phyloP scores from a whole-genome alignment of 192 early-diverging fungal species.

The Funneliformis geosporum region DNA sequence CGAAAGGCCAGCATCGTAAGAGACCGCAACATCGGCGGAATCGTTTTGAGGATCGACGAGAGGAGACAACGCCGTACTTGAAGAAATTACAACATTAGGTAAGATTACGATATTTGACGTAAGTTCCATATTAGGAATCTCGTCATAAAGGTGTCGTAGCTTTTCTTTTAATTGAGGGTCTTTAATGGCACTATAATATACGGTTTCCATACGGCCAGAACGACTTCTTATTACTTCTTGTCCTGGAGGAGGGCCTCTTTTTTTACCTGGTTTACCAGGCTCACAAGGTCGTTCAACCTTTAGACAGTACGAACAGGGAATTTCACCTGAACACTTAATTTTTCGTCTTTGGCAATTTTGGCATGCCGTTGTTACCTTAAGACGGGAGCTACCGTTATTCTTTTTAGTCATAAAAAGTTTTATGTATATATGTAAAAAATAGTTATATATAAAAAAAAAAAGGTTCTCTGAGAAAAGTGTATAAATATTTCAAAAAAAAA shows the following conservation, averaged over 20 bases:
- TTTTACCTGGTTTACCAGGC: slow-evolving; percentile 17
- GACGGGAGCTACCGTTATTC: neutral
- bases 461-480: no score
- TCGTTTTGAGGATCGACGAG: no score
- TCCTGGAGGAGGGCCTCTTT: slow-evolving; percentile 21
- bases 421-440: no score
- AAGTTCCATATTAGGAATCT: neutral
- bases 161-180: neutral
- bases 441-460: no score
- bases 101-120: no score
- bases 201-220: neutral
- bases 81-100: no score
- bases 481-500: no score
- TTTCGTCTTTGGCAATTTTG: slow-evolving; percentile 25
- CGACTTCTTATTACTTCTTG: slow-evolving; percentile 10
- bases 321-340: slow-evolving; percentile 17
- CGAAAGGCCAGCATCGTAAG: no score
- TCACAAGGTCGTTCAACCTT: neutral
- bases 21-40: no score
- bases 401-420: slow-evolving; percentile 1
- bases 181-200: neutral
- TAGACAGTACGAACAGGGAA: neutral
- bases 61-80: no score
- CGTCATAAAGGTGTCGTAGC: neutral
- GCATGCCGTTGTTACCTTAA: slow-evolving; percentile 28